Evolutionary conservation across 202 grass and related monocot species (phyloP).

Genomic region (Carex sylvatica): DNA sequence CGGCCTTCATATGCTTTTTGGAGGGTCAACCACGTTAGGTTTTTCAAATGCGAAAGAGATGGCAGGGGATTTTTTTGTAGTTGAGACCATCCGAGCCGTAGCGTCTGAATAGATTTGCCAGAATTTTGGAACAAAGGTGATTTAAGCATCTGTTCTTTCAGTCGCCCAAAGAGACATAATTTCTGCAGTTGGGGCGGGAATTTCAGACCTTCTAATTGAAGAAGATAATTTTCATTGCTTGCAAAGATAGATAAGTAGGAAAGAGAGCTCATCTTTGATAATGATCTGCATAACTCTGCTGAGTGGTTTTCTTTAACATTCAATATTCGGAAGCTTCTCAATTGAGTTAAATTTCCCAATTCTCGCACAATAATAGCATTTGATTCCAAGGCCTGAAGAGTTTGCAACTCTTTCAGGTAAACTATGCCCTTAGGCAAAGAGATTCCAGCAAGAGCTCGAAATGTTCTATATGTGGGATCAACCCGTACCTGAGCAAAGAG

Average conservation of each 20-base stretch:
- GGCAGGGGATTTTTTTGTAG: constrained; percentile 36
- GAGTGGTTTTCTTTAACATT: constrained; percentile 25
- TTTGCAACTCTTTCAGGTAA: constrained; percentile 46
- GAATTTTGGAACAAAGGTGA: constrained; percentile 25
- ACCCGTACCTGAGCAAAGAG: constrained; percentile 26
- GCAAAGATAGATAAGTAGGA: constrained; percentile 38
- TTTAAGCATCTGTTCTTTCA: constrained; percentile 13
- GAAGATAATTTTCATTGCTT: constrained; percentile 31
- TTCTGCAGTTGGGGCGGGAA: constrained; percentile 17
- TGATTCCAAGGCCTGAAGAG: constrained; percentile 36
- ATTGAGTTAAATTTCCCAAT: constrained; percentile 23
- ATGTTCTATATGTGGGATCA: not conserved
- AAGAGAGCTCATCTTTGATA: constrained; percentile 35
- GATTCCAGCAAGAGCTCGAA: constrained; percentile 3
- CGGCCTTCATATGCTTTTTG: constrained; percentile 23
- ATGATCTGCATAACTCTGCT: constrained; percentile 24
- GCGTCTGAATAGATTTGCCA: constrained; percentile 20
- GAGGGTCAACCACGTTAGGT: constrained; percentile 36
- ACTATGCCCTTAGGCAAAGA: constrained; percentile 33
- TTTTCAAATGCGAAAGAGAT: constrained; percentile 25
- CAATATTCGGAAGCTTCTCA: constrained; percentile 41
- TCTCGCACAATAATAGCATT: constrained; percentile 17
- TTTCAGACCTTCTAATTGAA: constrained; percentile 28
- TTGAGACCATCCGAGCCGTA: constrained; percentile 27
- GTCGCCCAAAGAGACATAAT: constrained; percentile 34